Evolutionary conservation across 2,329 filamentous ascomycete genomes (phyloP).

Genomic region (Ophiosphaerella narmari): DNA sequence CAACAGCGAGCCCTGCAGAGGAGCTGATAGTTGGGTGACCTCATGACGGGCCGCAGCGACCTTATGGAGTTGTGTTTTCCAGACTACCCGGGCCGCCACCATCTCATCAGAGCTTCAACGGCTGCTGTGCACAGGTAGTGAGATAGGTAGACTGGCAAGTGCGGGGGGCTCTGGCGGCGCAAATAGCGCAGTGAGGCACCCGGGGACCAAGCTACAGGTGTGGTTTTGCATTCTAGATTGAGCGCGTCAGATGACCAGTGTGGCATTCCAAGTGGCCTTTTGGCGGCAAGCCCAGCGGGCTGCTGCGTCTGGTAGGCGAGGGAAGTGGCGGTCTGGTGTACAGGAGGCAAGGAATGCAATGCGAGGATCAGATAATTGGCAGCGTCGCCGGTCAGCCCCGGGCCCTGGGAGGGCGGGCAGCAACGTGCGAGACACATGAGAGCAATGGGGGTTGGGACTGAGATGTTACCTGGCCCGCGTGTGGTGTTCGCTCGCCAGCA

Average conservation of each 20-base stretch:
- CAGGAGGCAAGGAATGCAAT: slow-evolving; percentile 42
- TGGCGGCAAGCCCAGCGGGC: slow-evolving; percentile 26
- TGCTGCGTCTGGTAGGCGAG: slow-evolving; percentile 15
- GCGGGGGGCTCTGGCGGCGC: slow-evolving; percentile 23
- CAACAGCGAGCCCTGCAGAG: slow-evolving; percentile 37
- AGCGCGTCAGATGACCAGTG: slow-evolving; percentile 40
- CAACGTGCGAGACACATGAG: slow-evolving; percentile 46
- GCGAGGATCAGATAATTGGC: slow-evolving; percentile 26
- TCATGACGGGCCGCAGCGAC: slow-evolving; percentile 28
- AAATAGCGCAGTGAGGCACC: slow-evolving; percentile 30
- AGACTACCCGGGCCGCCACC: slow-evolving; percentile 40
- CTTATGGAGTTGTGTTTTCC: slow-evolving; percentile 29
- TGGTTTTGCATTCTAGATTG: slow-evolving; percentile 29
- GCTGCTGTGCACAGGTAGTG: slow-evolving; percentile 40
- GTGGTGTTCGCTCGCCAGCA: slow-evolving; percentile 25
- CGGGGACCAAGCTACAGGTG: slow-evolving; percentile 30
- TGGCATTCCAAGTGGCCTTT: slow-evolving; percentile 31
- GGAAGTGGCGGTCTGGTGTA: slow-evolving; percentile 19
- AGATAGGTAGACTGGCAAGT: slow-evolving; percentile 33
- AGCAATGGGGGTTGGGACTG: slow-evolving; percentile 25
- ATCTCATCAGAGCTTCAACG: slow-evolving; percentile 41
- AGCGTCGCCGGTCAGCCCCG: slow-evolving; percentile 31
- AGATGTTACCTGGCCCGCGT: slow-evolving; percentile 38
- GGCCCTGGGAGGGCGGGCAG: slow-evolving; percentile 27
- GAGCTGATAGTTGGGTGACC: slow-evolving; percentile 38